Conservation (phyloP, 495 filamentous ascomycete species). For the Baudoinia panamericana region DNA sequence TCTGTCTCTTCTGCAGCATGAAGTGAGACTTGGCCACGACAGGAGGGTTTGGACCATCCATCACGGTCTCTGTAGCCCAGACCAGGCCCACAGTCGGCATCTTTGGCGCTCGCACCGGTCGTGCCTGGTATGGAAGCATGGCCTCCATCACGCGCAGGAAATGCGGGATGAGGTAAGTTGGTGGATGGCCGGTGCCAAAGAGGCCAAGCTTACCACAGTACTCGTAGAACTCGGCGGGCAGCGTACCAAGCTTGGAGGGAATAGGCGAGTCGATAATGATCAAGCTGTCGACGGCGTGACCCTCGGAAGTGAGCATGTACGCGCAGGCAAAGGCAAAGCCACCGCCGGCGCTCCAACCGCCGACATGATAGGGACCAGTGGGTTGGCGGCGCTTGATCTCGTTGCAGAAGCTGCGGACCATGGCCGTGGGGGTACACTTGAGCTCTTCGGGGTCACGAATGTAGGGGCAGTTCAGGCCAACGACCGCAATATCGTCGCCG, state of each 20-base stretch:
- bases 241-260: conserved; percentile 23
- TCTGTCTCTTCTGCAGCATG: conserved; percentile 28
- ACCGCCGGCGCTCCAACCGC: conserved; percentile 44
- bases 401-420: conserved; percentile 41
- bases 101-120: conserved; percentile 17
- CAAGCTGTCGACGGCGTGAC: conserved; percentile 19
- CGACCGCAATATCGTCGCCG: conserved; percentile 5
- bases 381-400: conserved; percentile 54
- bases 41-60: conserved; percentile 28
- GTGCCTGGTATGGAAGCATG: conserved; percentile 27
- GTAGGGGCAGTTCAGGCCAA: conserved; percentile 33
- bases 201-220: conserved; percentile 35
- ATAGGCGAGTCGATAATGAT: conserved; percentile 22
- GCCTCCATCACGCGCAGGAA: conserved; percentile 27
- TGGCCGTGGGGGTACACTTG: conserved; percentile 36
- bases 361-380: conserved; percentile 52
- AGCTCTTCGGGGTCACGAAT: conserved; percentile 40
- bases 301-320: conserved; percentile 25
- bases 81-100: conserved; percentile 23
- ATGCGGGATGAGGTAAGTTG: conserved; percentile 28
- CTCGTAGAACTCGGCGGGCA: conserved; percentile 26
- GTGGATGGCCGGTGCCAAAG: conserved; percentile 33
- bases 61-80: conserved; percentile 21
- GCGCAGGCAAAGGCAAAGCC: conserved; percentile 34
- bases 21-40: conserved; percentile 30